Conservation (phyloP, 225 moss, liverwort and hornwort genomes). For the Physcomitrellopsis africana region DNA sequence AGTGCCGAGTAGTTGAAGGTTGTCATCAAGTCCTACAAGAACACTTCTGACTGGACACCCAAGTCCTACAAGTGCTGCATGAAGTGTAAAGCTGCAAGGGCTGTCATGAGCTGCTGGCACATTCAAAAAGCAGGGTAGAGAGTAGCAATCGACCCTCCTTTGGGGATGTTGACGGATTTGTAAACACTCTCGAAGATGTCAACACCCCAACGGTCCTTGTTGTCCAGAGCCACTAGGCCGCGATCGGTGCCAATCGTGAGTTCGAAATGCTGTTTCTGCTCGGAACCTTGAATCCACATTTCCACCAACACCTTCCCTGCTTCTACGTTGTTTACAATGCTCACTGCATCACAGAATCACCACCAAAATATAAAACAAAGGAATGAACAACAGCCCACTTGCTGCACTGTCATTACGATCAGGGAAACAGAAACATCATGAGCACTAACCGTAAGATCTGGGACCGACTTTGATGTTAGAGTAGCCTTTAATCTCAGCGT, state of each 20-base stretch:
- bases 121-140: slow-evolving; percentile 25
- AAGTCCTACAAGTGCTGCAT: no score
- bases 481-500: slow-evolving; percentile 28
- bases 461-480: slow-evolving; percentile 33
- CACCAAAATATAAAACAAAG: neutral
- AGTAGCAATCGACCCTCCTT: slow-evolving; percentile 32
- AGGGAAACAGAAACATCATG: neutral
- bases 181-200: slow-evolving; percentile 38
- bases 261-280: slow-evolving; percentile 13
- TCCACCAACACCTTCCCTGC: slow-evolving; percentile 40
- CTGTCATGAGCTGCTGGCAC: no score
- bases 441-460: slow-evolving; percentile 30
- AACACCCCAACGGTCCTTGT: slow-evolving; percentile 41
- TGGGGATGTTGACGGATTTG: slow-evolving; percentile 36
- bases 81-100: no score
- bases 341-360: slow-evolving; percentile 24
- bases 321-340: slow-evolving; percentile 43
- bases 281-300: slow-evolving; percentile 30
- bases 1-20: no score
- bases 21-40: no score
- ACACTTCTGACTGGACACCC: no score
- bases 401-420: no score
- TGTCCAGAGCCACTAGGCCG: slow-evolving; percentile 46
- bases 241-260: slow-evolving; percentile 37
- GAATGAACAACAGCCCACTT: no score